phyloP scores from a whole-genome alignment of 768 basidiomycete species.

The Mycena epipterygia region DNA sequence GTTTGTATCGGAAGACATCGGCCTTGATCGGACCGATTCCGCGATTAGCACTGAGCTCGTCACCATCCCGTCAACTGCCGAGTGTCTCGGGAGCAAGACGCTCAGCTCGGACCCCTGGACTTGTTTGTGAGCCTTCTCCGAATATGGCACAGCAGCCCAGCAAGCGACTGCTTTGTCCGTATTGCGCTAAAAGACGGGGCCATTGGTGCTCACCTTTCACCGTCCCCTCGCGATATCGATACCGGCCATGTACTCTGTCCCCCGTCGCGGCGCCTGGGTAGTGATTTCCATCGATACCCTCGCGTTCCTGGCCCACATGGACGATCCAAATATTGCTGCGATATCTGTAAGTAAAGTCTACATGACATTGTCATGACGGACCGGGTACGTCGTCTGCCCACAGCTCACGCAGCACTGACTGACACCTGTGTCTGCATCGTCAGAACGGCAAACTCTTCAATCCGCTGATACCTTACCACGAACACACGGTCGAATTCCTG shows the following conservation, averaged over 20 bases:
- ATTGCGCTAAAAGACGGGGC: background rate
- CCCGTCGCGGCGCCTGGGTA: constrained; percentile 14
- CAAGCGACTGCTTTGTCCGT: background rate
- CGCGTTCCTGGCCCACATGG: background rate
- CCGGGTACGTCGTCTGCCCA: background rate
- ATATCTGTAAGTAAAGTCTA: background rate
- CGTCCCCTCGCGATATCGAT: background rate
- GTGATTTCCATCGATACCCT: constrained; percentile 9
- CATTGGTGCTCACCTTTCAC: background rate
- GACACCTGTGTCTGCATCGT: background rate
- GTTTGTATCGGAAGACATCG: too few relatives aligned
- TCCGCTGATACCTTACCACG: background rate
- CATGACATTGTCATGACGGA: constrained; percentile 7
- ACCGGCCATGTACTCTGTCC: background rate
- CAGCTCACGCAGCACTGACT: background rate
- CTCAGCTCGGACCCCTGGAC: too few relatives aligned
- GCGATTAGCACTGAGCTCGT: too few relatives aligned
- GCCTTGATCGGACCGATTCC: too few relatives aligned
- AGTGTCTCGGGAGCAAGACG: too few relatives aligned
- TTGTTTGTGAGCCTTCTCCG: too few relatives aligned
- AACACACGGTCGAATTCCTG: constrained; percentile 12
- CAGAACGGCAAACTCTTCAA: background rate
- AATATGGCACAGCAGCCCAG: too few relatives aligned
- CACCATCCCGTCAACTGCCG: too few relatives aligned
- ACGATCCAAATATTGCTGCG: background rate